Evolutionary conservation across 2,329 filamentous ascomycete species (phyloP).

Genomic region (Aspergillus phoenicis): DNA sequence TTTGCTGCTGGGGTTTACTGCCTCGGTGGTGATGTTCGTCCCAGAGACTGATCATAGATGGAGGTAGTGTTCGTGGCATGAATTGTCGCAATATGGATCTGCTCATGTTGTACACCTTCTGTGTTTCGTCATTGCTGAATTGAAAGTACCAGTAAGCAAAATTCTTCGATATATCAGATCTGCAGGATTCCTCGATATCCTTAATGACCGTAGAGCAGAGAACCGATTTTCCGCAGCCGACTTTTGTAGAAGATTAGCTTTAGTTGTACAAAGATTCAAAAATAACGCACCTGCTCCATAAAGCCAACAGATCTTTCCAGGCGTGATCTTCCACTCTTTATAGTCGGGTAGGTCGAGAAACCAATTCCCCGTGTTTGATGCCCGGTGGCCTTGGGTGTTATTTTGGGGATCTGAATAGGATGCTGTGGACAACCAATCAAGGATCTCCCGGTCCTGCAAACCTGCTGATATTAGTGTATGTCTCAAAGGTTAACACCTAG

Average conservation of each 20-base stretch:
- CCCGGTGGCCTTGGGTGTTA: not conserved
- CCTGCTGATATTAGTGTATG: not conserved
- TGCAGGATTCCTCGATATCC: not conserved
- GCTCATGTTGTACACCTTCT: conserved; percentile 2
- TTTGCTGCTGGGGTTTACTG: not conserved
- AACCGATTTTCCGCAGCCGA: conserved; percentile 2
- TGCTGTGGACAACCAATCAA: not conserved
- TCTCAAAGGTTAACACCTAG: not conserved
- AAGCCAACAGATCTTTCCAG: not conserved
- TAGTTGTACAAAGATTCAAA: too few relatives aligned
- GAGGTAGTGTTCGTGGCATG: not conserved
- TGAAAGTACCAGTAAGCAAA: conserved; percentile 13
- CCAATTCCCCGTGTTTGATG: not conserved
- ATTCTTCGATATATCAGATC: not conserved
- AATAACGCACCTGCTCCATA: not conserved
- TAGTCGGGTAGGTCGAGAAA: not conserved
- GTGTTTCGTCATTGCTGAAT: conserved; percentile 6
- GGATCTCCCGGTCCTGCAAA: not conserved
- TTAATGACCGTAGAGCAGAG: not conserved
- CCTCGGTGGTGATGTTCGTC: not conserved
- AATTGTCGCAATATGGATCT: conserved; percentile 6
- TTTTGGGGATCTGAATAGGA: not conserved
- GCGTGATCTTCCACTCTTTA: not conserved
- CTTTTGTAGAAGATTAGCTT: too few relatives aligned
- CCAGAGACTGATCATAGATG: not conserved